Base-by-base conservation (phyloP, 1,139 yeast species). In the Blastobotrys petasosporus region DNA sequence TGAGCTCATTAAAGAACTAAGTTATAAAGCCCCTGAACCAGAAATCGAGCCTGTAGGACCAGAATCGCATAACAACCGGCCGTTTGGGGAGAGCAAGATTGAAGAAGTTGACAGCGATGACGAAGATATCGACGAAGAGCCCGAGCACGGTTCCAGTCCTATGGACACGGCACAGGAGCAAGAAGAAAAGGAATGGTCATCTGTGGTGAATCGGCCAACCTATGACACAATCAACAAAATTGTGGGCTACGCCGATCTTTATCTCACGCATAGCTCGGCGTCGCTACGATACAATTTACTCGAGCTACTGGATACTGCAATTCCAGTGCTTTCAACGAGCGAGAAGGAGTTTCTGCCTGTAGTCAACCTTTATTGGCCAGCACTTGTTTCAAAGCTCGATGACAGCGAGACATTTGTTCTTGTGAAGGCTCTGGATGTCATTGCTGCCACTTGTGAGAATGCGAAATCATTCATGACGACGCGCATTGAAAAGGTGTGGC, bases 351-450 rank as follows among this genome's bases (percentile, higher is more conserved):
- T 85, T 35, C 65, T 85, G 41, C 96, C 96, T 0, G 63, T 81
- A 1, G 70, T 85, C 2, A 82, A 94, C 1, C 70, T 75, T 2
- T 65, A 77, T 13, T 92, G 97, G 97, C 82, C 84, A 2, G 63
- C 70, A 3, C 42, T 70, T 2, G 53, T 59, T 1, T 53, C 60
- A 1, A 55, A 65, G 3, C 51, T 66, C 4, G 66, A 64, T 41
- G 61, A 63, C 17, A 51, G 56, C 4, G 64, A 65, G 28, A 42
- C 51, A 0, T 59, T 53, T 5, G 63, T 77, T 1, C 65, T 72
- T 0, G 69, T 67, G 23, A 62, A 68, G 8, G 61, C 76, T 0
- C 51, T 69, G n/a, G 58, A 59, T n/a, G 66, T 73, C 2, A 58
- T 77, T 9, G 59, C 60, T 2, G 57, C 54, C 9, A 54, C 77